Evolutionary conservation across 768 basidiomycete species (phyloP).

Genomic region (Pisolithus sp.): DNA sequence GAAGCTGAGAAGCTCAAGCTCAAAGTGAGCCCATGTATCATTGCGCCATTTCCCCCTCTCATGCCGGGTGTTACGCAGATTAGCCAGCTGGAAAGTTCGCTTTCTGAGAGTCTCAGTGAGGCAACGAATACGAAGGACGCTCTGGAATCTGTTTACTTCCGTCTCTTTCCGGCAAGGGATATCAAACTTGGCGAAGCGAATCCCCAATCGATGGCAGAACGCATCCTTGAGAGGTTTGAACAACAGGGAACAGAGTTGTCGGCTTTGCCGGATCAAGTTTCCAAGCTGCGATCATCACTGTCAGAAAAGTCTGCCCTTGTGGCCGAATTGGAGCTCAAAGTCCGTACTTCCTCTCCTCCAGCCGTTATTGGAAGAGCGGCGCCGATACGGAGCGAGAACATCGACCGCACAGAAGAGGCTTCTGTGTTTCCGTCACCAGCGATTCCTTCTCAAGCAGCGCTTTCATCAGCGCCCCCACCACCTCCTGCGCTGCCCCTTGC

Average conservation of each 20-base stretch:
- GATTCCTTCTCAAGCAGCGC: slow-evolving; percentile 13
- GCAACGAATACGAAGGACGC: slow-evolving; percentile 72
- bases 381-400: slow-evolving; percentile 5
- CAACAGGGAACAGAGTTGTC: slow-evolving; percentile 64
- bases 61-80: slow-evolving; percentile 34
- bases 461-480: slow-evolving; percentile 17
- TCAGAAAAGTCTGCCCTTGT: slow-evolving; percentile 42
- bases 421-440: neutral
- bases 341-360: slow-evolving; percentile 50
- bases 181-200: slow-evolving; percentile 48
- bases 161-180: slow-evolving; percentile 55
- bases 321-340: slow-evolving; percentile 70
- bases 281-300: slow-evolving; percentile 45
- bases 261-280: slow-evolving; percentile 43
- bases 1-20: slow-evolving; percentile 68
- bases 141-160: slow-evolving; percentile 80
- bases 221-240: slow-evolving; percentile 60
- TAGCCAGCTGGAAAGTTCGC: slow-evolving; percentile 41
- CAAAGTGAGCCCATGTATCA: slow-evolving; percentile 41
- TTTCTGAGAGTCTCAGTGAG: slow-evolving; percentile 63
- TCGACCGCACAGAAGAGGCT: neutral
- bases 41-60: neutral
- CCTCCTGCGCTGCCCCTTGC: slow-evolving; percentile 23
- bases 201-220: slow-evolving; percentile 61
- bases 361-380: slow-evolving; percentile 5